phyloP scores from a whole-genome alignment of 2,329 filamentous ascomycete genomes.

The Neurospora sp. region DNA sequence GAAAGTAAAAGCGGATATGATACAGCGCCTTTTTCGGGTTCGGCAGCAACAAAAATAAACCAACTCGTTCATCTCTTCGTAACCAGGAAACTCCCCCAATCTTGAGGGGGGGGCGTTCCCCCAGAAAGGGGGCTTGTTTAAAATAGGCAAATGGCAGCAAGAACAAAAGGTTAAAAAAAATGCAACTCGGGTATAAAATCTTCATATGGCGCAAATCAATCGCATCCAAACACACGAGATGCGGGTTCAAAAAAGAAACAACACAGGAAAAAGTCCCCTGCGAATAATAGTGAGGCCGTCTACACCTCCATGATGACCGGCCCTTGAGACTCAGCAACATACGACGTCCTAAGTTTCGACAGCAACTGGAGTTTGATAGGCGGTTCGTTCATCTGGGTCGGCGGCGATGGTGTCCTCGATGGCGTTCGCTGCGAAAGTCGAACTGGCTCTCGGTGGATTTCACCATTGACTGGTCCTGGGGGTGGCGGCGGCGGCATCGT shows the following conservation, averaged over 20 bases:
- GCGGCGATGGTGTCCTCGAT: conserved; percentile 27
- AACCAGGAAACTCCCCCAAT: neutral
- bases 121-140: neutral
- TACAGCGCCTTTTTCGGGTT: neutral
- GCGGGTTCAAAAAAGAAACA: conserved; percentile 10
- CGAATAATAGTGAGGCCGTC: conserved; percentile 13
- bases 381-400: conserved; percentile 23
- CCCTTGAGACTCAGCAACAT: conserved; percentile 16
- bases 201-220: conserved; percentile 11
- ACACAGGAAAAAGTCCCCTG: conserved; percentile 17
- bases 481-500: conserved; percentile 20
- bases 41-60: neutral
- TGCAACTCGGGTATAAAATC: conserved; percentile 22
- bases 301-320: conserved; percentile 22
- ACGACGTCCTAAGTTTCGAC: conserved; percentile 17
- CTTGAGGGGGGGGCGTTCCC: neutral
- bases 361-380: conserved; percentile 21
- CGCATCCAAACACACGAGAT: conserved; percentile 13
- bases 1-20: neutral
- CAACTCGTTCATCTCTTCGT: neutral
- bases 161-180: conserved; percentile 18
- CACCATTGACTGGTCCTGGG: conserved; percentile 16
- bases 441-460: neutral
- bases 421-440: conserved; percentile 13
- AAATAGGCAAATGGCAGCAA: neutral